These are phyloP conservation scores for Diplocarpon mali DNA, from an alignment of 2,329 filamentous ascomycete species.

Conservation along the genomic window DNA sequence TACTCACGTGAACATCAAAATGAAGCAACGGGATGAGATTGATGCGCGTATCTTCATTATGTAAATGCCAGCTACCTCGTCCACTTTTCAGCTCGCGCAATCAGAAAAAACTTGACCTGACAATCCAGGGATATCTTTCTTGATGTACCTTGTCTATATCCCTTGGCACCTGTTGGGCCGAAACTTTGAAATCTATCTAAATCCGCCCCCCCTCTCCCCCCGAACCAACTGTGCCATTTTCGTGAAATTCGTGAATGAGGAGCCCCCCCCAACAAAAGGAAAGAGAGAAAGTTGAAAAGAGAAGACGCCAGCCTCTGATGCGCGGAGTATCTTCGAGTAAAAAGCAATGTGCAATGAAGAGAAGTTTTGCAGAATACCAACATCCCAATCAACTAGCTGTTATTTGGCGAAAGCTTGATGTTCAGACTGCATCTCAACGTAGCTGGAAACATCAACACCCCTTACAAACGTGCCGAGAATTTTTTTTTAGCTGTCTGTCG, in stretches of 20 bases:
- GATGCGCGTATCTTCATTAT: slow-evolving; percentile 5
- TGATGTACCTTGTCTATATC: slow-evolving; percentile 3
- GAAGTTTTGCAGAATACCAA: not conserved
- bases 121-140: slow-evolving; percentile 1
- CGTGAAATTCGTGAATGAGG: slow-evolving; percentile 12
- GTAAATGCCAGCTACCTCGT: slow-evolving; percentile 4
- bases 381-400: too few relatives aligned
- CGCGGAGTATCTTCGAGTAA: slow-evolving; percentile 8
- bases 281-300: not conserved
- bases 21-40: not conserved
- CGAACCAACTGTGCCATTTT: too few relatives aligned
- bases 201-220: not conserved
- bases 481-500: too few relatives aligned
- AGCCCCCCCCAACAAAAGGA: too few relatives aligned
- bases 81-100: not conserved
- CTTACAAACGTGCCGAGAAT: too few relatives aligned
- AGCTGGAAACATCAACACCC: too few relatives aligned
- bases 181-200: slow-evolving; percentile 16
- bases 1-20: too few relatives aligned
- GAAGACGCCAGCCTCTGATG: slow-evolving; percentile 11
- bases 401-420: too few relatives aligned
- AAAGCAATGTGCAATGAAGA: slow-evolving; percentile 8
- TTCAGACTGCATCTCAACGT: too few relatives aligned
- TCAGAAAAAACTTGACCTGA: not conserved
- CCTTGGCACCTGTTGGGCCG: slow-evolving; percentile 8